Conservation (phyloP, 352 stramenopile genomes). For the Phytophthora syringae region DNA sequence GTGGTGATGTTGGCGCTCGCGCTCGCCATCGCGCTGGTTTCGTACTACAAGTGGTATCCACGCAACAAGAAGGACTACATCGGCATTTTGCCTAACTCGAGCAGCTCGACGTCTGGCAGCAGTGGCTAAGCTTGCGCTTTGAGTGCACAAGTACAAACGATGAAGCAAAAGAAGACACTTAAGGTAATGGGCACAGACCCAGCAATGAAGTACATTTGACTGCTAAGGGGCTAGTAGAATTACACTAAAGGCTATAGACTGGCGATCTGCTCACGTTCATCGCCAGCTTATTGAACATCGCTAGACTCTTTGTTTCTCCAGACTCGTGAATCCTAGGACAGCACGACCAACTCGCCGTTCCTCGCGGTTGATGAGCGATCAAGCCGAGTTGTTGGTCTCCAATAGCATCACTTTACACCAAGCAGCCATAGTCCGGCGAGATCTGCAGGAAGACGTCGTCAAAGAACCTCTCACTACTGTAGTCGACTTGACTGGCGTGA, state of each 20-base stretch:
- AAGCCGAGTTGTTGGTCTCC: constrained; percentile 8
- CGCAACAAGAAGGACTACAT: constrained; percentile 74
- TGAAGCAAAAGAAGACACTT: constrained; percentile 2
- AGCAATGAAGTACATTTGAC: constrained; percentile 14
- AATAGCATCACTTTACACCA: constrained; percentile 41
- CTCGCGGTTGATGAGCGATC: constrained; percentile 33
- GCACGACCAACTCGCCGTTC: constrained; percentile 19
- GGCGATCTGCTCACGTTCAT: constrained; percentile 1
- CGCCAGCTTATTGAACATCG: constrained; percentile 27
- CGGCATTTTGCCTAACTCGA: constrained; percentile 50
- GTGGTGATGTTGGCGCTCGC: constrained; percentile 67
- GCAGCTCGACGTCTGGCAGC: constrained; percentile 21
- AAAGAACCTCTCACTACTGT: constrained; percentile 75
- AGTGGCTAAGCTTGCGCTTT: constrained; percentile 9
- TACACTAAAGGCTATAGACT: constrained; percentile 21
- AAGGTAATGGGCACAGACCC: constrained; percentile 5
- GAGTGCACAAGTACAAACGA: background rate
- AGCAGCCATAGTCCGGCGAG: constrained; percentile 73
- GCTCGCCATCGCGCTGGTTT: constrained; percentile 63
- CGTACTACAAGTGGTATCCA: constrained; percentile 85
- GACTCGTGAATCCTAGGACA: too few species aligned
- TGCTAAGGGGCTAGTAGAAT: constrained; percentile 24
- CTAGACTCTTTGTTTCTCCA: constrained; percentile 6
- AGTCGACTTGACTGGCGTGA: constrained; percentile 62
- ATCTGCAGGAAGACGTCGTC: constrained; percentile 84